phyloP scores from a whole-genome alignment of 441 rosid species.

The Adansonia gregorii region DNA sequence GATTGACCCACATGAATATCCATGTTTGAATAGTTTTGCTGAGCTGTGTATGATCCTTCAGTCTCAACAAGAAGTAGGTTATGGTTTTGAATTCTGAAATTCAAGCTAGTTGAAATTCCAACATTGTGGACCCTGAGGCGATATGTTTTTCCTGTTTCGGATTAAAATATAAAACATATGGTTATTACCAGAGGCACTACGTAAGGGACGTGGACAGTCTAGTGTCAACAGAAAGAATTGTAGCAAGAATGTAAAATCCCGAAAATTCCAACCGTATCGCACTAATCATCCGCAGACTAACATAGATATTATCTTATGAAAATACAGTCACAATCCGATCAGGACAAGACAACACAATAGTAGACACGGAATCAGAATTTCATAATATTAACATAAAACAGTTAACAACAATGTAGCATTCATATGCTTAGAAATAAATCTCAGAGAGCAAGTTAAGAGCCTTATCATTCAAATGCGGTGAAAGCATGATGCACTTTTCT shows the following conservation, averaged over 20 bases:
- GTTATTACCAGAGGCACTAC: conserved; percentile 10
- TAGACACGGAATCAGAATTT: background rate
- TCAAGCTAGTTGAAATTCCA: conserved; percentile 82
- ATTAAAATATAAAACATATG: background rate
- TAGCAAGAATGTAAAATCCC: background rate
- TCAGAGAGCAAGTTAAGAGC: background rate
- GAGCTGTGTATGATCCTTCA: conserved; percentile 86
- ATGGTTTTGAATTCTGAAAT: conserved; percentile 86
- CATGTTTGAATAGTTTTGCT: conserved; percentile 77
- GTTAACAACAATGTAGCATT: background rate
- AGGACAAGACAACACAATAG: background rate
- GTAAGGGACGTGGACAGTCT: background rate
- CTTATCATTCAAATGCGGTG: background rate
- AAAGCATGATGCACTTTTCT: no score
- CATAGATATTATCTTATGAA: no score
- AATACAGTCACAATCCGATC: background rate
- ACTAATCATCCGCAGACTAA: background rate
- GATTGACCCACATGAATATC: conserved; percentile 95
- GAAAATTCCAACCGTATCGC: background rate
- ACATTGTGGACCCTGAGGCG: conserved; percentile 83
- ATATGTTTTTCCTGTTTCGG: conserved; percentile 68
- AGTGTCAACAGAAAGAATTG: background rate
- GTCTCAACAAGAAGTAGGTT: conserved; percentile 87
- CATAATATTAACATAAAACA: background rate
- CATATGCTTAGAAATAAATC: background rate